These are phyloP conservation scores for Mimosa pudica DNA, from an alignment of 306 rosid genomes.

Conservation along the genomic window DNA sequence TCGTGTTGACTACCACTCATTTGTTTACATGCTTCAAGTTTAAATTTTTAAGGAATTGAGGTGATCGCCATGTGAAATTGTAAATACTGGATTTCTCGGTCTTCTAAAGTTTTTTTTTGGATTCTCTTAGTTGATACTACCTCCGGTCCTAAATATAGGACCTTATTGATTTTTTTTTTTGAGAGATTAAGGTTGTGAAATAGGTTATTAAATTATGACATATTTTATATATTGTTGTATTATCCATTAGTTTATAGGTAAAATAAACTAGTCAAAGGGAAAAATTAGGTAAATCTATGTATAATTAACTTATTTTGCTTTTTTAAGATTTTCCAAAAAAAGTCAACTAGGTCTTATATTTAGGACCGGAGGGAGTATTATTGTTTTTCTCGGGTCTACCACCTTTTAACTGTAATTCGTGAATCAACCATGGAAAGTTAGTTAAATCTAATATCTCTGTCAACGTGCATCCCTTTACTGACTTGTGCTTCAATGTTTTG, in stretches of 20 bases:
- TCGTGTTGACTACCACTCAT: neutral
- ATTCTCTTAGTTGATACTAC: neutral
- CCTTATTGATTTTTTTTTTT: too few relatives aligned
- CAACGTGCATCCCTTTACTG: slow-evolving; percentile 6
- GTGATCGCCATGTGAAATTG: neutral
- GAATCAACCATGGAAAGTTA: neutral
- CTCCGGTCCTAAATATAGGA: too few relatives aligned
- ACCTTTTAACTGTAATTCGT: neutral
- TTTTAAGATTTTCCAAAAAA: too few relatives aligned
- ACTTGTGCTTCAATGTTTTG: neutral
- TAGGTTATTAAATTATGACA: too few relatives aligned
- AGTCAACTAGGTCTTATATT: too few relatives aligned
- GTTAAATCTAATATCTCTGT: neutral
- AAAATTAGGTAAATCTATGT: too few relatives aligned
- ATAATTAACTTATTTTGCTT: too few relatives aligned
- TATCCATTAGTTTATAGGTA: too few relatives aligned
- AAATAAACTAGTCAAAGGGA: too few relatives aligned
- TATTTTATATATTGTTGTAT: too few relatives aligned
- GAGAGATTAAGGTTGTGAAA: too few relatives aligned
- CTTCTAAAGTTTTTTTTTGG: neutral
- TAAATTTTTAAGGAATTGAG: neutral
- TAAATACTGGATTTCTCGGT: neutral
- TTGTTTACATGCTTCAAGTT: neutral
- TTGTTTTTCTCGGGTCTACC: neutral
- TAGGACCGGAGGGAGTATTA: neutral